Percentiles rank a stretch among this genome's conserved stretches.
Conservation (phyloP, 2,329 filamentous ascomycete genomes). For the Epichloe amarillans region DNA sequence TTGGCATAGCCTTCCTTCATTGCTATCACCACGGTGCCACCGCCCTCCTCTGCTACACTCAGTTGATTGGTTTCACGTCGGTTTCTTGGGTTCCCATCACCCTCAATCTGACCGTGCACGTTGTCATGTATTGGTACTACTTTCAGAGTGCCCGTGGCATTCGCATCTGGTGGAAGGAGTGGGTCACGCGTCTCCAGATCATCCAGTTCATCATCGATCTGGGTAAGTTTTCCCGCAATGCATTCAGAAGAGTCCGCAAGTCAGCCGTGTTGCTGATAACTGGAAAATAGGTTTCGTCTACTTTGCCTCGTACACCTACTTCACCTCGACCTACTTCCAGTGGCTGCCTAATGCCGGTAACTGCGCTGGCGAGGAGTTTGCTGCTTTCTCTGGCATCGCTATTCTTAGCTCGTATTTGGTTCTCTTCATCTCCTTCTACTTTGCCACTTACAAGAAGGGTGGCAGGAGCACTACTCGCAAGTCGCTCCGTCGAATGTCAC, state of each 20-base stretch:
- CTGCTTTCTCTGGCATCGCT: constrained; percentile 79
- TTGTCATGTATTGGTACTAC: constrained; percentile 99
- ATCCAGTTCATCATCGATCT: constrained; percentile 95
- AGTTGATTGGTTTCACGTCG: constrained; percentile 81
- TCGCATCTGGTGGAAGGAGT: constrained; percentile 99
- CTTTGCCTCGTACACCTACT: constrained; percentile 99
- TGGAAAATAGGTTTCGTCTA: constrained; percentile 70
- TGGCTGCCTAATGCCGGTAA: constrained; percentile 72
- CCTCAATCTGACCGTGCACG: constrained; percentile 86
- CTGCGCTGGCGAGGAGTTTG: constrained; percentile 94
- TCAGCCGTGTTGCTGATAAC: constrained; percentile 1
- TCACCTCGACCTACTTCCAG: constrained; percentile 78
- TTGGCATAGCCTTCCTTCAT: constrained; percentile 71
- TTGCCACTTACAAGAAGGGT: constrained; percentile 87
- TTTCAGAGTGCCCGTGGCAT: constrained; percentile 96
- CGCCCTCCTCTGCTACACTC: constrained; percentile 93
- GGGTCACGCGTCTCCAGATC: constrained; percentile 96
- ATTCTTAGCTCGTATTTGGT: constrained; percentile 92
- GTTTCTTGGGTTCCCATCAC: constrained; percentile 93
- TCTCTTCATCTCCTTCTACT: constrained; percentile 98
- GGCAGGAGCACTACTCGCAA: constrained; percentile 75
- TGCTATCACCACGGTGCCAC: constrained; percentile 98
- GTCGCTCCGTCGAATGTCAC: constrained; percentile 51
- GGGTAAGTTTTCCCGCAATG: constrained; percentile 40
- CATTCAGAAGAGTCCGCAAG: neutral